These are phyloP conservation scores for Xylariaceae sp. DNA, from an alignment of 2,329 filamentous ascomycete species.

Conservation along the genomic window DNA sequence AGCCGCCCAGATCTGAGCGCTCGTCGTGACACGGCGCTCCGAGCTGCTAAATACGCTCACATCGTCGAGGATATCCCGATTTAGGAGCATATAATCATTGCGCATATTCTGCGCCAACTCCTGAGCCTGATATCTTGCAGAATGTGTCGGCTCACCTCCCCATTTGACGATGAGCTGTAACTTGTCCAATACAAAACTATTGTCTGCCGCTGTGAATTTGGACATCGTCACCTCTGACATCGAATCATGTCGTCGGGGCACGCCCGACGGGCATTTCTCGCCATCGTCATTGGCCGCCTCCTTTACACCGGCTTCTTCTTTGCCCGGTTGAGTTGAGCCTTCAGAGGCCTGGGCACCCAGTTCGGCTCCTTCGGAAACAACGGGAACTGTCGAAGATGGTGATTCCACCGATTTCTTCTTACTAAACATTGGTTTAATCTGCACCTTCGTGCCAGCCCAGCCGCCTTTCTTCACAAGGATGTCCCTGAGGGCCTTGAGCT, in stretches of 20 bases:
- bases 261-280: constrained; percentile 31
- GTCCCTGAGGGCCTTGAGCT: constrained; percentile 79
- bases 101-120: constrained; percentile 94
- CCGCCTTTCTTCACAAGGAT: constrained; percentile 87
- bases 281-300: constrained; percentile 16
- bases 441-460: constrained; percentile 94
- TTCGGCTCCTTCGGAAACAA: constrained; percentile 34
- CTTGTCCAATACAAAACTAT: constrained; percentile 90
- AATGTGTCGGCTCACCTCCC: constrained; percentile 97
- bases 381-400: constrained; percentile 24
- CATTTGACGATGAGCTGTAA: constrained; percentile 97
- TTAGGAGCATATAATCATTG: constrained; percentile 88
- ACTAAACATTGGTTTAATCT: constrained; percentile 98
- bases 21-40: constrained; percentile 88
- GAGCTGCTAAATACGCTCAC: constrained; percentile 95
- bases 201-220: constrained; percentile 86
- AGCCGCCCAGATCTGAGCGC: constrained; percentile 90
- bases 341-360: constrained; percentile 29
- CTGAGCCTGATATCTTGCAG: constrained; percentile 90
- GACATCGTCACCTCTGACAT: constrained; percentile 88
- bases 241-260: constrained; percentile 69
- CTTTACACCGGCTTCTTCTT: constrained; percentile 22
- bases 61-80: constrained; percentile 84
- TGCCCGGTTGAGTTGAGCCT: constrained; percentile 24
- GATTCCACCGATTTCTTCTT: constrained; percentile 69